These are phyloP conservation scores for Pythium guiyangense DNA, from an alignment of 352 stramenopile species.

Conservation along the genomic window DNA sequence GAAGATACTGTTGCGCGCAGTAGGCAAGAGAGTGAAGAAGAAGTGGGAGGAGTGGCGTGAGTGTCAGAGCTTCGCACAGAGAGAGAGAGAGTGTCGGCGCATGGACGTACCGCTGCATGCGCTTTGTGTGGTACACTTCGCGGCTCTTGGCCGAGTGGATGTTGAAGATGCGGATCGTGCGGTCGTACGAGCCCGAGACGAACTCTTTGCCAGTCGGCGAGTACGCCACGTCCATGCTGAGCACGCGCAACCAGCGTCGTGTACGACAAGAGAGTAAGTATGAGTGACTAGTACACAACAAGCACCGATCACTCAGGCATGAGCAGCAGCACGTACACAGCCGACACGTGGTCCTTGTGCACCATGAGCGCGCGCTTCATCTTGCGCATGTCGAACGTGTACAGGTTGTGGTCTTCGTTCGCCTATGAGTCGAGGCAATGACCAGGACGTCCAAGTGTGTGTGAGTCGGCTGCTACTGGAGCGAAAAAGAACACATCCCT, in stretches of 20 bases:
- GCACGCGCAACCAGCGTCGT: too few species aligned
- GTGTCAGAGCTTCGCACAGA: neutral
- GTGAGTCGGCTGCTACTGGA: neutral
- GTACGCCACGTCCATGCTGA: constrained; percentile 95
- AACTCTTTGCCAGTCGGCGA: constrained; percentile 98
- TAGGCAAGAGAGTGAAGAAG: neutral
- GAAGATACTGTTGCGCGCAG: constrained; percentile 45
- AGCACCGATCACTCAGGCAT: neutral
- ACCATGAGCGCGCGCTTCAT: constrained; percentile 92
- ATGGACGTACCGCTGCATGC: constrained; percentile 94
- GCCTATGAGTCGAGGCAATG: constrained; percentile 38
- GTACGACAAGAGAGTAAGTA: neutral
- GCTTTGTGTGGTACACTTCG: constrained; percentile 97
- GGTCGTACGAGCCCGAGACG: constrained; percentile 97
- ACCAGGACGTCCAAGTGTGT: neutral
- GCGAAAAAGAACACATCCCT: neutral
- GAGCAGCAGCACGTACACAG: constrained; percentile 78
- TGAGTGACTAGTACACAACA: neutral
- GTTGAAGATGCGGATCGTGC: constrained; percentile 97
- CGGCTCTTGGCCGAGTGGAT: constrained; percentile 78
- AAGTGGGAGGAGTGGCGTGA: neutral
- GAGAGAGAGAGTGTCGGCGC: neutral
- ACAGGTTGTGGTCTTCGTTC: constrained; percentile 99
- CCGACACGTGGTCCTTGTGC: constrained; percentile 98
- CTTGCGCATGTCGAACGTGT: constrained; percentile 99